These are phyloP conservation scores for Coemansia sp. DNA, from an alignment of 192 early-diverging fungal species.

Conservation along the genomic window DNA sequence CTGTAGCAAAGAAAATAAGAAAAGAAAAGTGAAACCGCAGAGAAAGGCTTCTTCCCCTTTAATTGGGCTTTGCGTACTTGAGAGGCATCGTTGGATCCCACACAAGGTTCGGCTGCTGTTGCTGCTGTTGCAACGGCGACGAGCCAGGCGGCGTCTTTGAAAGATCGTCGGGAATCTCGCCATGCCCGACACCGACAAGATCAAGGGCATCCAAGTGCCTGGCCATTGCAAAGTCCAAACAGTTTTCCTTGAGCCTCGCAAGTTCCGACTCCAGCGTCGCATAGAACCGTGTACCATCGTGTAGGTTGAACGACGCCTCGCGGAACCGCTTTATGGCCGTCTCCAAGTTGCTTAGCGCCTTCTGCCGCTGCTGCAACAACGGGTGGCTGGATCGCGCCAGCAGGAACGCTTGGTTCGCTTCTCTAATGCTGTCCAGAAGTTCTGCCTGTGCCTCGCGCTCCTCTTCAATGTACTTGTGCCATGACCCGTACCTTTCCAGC, in stretches of 20 bases:
- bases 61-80: constrained; percentile 28
- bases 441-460: constrained; percentile 64
- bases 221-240: constrained; percentile 69
- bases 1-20: too few relatives aligned
- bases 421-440: constrained; percentile 59
- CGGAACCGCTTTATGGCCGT: constrained; percentile 71
- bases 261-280: constrained; percentile 66
- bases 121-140: background rate
- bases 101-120: constrained; percentile 21
- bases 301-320: constrained; percentile 71
- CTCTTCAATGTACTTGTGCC: constrained; percentile 58
- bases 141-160: constrained; percentile 14
- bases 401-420: constrained; percentile 67
- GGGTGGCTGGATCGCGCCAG: constrained; percentile 60
- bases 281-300: constrained; percentile 77
- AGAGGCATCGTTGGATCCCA: constrained; percentile 51
- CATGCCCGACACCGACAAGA: constrained; percentile 31
- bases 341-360: constrained; percentile 75
- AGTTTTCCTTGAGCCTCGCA: constrained; percentile 60
- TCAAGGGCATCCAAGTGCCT: constrained; percentile 67
- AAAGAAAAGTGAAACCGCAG: background rate
- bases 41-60: background rate
- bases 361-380: constrained; percentile 66
- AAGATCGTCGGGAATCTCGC: constrained; percentile 25
- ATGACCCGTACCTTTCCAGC: constrained; percentile 70